Evolutionary conservation across 345 rosid species (phyloP), one percentile per base, ranked within the genome.

Genomic region (Kernera saxatilis): DNA sequence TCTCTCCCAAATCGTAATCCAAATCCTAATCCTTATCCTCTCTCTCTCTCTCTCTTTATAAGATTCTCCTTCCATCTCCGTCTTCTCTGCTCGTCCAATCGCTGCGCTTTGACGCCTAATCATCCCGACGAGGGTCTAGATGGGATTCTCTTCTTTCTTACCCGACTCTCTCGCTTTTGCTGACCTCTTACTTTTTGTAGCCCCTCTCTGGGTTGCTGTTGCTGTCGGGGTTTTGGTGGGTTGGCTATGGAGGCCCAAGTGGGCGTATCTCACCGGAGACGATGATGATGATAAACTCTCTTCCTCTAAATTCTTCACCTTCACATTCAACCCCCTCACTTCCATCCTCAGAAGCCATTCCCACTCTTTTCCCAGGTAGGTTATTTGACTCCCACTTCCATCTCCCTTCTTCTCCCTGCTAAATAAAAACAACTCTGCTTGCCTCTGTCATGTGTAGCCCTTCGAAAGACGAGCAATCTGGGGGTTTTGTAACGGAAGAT

Each of bases 231-330:
- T 94, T 50, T 18, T 94, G 39, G 96, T 89, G 5, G 99, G 99
- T 15, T 94, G 99, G 99, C 72, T 90, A 2, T 94, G 97, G 97
- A 86, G 84, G 76, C 99, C 97, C 29, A 86, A 83, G 49, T 94
- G 99, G 99, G 96, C 96, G 1, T 73, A 76, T 78, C 76, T 84
- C 70, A 7, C 71, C 25, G 68, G 53, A 40, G 52, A 68, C 9
- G 58, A 2, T 3, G 78, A 78, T 13, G 78, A 81, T 67, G 81
- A 82, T 4, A 68, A 75, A 55, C 64, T 73, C 36, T 84, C 83
- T 43, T 67, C 72, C 22, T 69, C 37, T 21, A 55, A 69, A 6
- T 70, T 72, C 27, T 70, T 69, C 27, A 22, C 43, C 18, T 63
- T 78, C 2, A 59, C 71, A 78, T 81, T 82, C 48, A 82, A 72